Base-by-base conservation (phyloP, 176 grass and related monocot species). In the Bonia amplexicaulis region DNA sequence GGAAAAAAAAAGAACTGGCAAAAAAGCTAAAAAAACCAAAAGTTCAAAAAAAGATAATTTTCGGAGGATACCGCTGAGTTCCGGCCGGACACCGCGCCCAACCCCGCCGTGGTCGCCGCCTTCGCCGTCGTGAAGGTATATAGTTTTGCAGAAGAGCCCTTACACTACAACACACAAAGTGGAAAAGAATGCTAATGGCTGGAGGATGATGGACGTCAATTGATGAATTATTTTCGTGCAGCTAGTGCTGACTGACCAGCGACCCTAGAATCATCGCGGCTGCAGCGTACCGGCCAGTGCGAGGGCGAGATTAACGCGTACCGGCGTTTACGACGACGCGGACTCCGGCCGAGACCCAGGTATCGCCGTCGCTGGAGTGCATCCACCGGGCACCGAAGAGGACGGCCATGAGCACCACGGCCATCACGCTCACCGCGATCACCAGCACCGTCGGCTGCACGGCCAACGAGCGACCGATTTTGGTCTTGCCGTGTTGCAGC, bases 341-440 rank as follows among this genome's bases (percentile, higher is more conserved):
- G n/a, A 79, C 40, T 11, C 76, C 51, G 49, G 47, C 42, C 9
- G 88, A 81, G 71, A 77, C 53, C 63, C 71, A 57, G 17, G 70
- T 71, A 31, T 16, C 2, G 29, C 7, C 77, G n/a, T 3, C 52
- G 71, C 37, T 16, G 51, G 79, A 70, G 2, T 27, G 51, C 27
- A 79, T 77, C 86, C 86, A 88, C 63, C 63, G 72, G 14, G 51
- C 15, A 13, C 52, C 62, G 79, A 82, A 82, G 71, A 82, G 86
- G 71, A 82, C 71, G 39, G 33, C 40, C 61, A 74, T 10, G 68
- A 85, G 41, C 29, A 68, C 49, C 39, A 41, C 20, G 10, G 31
- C 87, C 61, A 69, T 7, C 20, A 85, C 49, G 76, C 47, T 39
- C 47, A 31, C 69, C 11, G 49, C 8, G 60, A 74, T 6, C 76